phyloP scores from a whole-genome alignment of 192 early-diverging fungal genomes.

The Podila epigama region DNA sequence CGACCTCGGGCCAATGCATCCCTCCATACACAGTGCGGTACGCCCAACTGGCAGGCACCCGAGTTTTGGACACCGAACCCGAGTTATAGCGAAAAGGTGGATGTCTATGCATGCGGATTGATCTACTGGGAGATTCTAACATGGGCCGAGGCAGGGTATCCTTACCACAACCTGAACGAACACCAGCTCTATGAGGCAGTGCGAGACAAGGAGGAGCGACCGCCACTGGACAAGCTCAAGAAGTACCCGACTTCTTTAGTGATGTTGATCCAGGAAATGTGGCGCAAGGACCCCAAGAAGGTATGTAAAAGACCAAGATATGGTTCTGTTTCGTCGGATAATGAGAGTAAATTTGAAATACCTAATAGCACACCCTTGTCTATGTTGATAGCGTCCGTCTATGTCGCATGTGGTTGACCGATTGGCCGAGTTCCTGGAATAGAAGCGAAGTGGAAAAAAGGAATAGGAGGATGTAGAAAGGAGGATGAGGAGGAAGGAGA shows the following conservation, averaged over 20 bases:
- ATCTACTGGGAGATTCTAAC: conserved; percentile 85
- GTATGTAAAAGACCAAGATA: conserved; percentile 11
- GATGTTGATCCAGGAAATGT: conserved; percentile 74
- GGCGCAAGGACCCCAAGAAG: conserved; percentile 64
- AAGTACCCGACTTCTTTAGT: conserved; percentile 68
- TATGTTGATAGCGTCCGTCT: conserved; percentile 56
- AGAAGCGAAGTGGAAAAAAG: conserved; percentile 13
- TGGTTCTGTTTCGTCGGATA: neutral
- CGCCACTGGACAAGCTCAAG: conserved; percentile 61
- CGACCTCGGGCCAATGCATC: conserved; percentile 70
- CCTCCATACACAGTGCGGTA: conserved; percentile 80
- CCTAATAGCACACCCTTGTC: too few species aligned
- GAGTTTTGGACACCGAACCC: conserved; percentile 78
- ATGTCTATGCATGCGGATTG: conserved; percentile 74
- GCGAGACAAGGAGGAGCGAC: conserved; percentile 66
- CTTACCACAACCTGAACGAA: conserved; percentile 72
- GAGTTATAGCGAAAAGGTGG: conserved; percentile 78
- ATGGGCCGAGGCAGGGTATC: conserved; percentile 75
- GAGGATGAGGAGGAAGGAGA: too few species aligned
- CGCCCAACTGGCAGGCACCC: conserved; percentile 84
- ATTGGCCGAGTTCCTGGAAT: conserved; percentile 70
- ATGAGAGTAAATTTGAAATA: neutral
- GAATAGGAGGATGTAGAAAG: too few species aligned
- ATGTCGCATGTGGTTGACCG: conserved; percentile 78
- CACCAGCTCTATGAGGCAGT: conserved; percentile 68